A percentile compares a stretch with the other conserved stretches of the same genome.
Conservation (phyloP, 805 yeast genomes). For the Saccharomycopsis microspora region DNA sequence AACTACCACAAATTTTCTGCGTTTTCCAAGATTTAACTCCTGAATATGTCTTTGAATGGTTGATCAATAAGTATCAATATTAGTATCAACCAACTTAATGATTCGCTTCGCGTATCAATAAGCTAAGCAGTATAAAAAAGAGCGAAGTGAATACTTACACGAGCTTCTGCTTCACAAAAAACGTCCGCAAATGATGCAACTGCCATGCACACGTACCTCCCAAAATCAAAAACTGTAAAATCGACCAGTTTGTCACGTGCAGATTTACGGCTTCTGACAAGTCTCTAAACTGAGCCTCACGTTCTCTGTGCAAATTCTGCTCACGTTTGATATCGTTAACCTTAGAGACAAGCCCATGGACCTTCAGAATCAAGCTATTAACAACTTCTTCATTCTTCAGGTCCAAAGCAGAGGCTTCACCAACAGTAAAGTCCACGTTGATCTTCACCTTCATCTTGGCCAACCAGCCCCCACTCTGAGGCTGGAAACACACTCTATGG, state of each 20-base stretch:
- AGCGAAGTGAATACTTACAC: conserved; percentile 23
- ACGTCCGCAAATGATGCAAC: conserved; percentile 59
- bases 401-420: conserved; percentile 54
- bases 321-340: conserved; percentile 52
- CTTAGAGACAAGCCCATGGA: conserved; percentile 44
- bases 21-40: too few species aligned
- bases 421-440: conserved; percentile 54
- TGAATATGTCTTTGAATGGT: too few species aligned
- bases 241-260: conserved; percentile 64
- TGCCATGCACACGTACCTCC: conserved; percentile 65
- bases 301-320: conserved; percentile 57
- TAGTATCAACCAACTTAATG: too few species aligned
- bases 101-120: too few species aligned
- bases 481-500: conserved; percentile 59
- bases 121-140: too few species aligned
- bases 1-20: too few species aligned
- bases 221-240: conserved; percentile 53
- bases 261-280: conserved; percentile 59
- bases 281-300: conserved; percentile 66
- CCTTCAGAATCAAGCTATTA: conserved; percentile 42
- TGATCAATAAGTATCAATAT: too few species aligned
- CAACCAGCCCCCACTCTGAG: conserved; percentile 50
- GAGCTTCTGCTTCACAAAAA: conserved; percentile 70
- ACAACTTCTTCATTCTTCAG: conserved; percentile 52
- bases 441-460: conserved; percentile 45